phyloP scores from a whole-genome alignment of 768 basidiomycete species.

The Lactarius pseudohatsudake region DNA sequence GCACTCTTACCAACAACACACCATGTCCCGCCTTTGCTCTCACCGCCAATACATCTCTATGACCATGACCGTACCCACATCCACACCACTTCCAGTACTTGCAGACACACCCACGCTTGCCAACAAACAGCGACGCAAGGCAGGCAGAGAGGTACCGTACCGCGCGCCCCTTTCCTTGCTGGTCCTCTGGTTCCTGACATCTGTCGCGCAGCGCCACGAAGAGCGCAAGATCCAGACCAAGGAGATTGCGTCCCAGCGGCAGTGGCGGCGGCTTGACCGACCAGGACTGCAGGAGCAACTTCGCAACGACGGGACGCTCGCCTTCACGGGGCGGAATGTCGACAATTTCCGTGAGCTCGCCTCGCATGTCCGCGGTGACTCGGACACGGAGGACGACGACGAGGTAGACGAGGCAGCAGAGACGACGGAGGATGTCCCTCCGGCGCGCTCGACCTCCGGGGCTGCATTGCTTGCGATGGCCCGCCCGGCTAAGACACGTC shows the following conservation, averaged over 20 bases:
- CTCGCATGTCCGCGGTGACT: not conserved
- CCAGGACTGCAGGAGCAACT: not conserved
- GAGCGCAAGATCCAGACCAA: constrained; percentile 12
- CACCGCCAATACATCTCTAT: not conserved
- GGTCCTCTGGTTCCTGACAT: too few species aligned
- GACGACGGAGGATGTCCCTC: not conserved
- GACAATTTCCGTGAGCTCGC: constrained; percentile 1
- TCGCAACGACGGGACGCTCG: constrained; percentile 2
- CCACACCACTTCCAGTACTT: not conserved
- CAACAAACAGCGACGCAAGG: constrained; percentile 18
- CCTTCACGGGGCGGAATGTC: constrained; percentile 8
- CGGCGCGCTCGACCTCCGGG: constrained; percentile 2
- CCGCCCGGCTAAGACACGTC: constrained; percentile 12
- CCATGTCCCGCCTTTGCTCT: constrained; percentile 16
- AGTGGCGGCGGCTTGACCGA: not conserved
- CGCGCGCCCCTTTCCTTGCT: not conserved
- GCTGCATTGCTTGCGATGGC: constrained; percentile 22
- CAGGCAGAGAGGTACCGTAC: constrained; percentile 22
- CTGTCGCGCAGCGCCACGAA: constrained; percentile 17
- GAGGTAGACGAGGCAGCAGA: not conserved
- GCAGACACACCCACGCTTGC: constrained; percentile 9
- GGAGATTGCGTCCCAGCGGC: not conserved
- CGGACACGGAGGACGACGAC: not conserved
- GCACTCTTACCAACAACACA: not conserved
- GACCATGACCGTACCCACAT: not conserved